Percentiles rank a stretch among this genome's conserved stretches.
phyloP scores from a whole-genome alignment of 176 grass and related monocot genomes.

The Hordeum marinum region DNA sequence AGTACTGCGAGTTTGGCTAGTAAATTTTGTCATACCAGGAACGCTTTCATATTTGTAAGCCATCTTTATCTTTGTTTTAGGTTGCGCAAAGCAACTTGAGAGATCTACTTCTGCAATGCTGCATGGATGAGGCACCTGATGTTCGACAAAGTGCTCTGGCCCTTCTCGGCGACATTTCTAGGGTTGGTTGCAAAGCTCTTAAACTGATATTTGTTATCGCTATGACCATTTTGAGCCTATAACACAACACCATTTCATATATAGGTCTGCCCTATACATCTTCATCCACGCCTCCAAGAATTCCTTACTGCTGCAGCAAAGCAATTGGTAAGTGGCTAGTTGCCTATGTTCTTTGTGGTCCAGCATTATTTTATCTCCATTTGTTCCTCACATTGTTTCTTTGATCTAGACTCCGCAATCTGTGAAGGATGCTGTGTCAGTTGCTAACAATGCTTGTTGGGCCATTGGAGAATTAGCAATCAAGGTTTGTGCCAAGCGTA shows the following conservation, averaged over 20 bases:
- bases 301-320: slow-evolving; percentile 90
- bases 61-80: slow-evolving; percentile 37
- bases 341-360: slow-evolving; percentile 7
- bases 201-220: neutral
- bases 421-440: slow-evolving; percentile 88
- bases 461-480: slow-evolving; percentile 96
- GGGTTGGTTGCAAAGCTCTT: slow-evolving; percentile 47
- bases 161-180: slow-evolving; percentile 93
- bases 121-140: slow-evolving; percentile 86
- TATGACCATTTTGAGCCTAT: neutral
- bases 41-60: neutral
- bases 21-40: neutral
- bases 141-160: slow-evolving; percentile 92
- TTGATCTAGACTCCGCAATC: slow-evolving; percentile 50
- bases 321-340: slow-evolving; percentile 62
- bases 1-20: neutral
- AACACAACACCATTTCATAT: slow-evolving; percentile 11
- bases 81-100: slow-evolving; percentile 82
- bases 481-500: slow-evolving; percentile 48
- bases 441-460: slow-evolving; percentile 99
- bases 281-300: slow-evolving; percentile 72
- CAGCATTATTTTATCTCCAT: neutral
- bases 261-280: slow-evolving; percentile 91
- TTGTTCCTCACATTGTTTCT: slow-evolving; percentile 26
- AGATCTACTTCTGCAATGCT: slow-evolving; percentile 90